Base-by-base conservation (phyloP, 2,329 filamentous ascomycete genomes). In the Penicillium aurantiogriseum region DNA sequence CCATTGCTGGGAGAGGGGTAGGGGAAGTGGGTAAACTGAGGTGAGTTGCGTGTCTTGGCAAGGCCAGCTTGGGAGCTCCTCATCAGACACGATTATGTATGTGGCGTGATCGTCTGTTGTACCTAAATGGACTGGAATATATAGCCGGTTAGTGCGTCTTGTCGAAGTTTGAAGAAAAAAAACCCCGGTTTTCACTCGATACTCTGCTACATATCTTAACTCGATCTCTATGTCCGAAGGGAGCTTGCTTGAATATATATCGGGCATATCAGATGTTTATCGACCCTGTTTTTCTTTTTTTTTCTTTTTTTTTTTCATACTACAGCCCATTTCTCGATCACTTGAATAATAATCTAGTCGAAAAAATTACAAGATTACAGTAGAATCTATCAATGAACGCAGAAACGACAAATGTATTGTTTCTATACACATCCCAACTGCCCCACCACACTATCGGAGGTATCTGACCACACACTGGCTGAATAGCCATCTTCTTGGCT, bases 371-470 rank as follows among this genome's bases (percentile, higher is more conserved):
- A 6, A 19, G 11, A 19, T 25, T 51, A 44, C 39, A 5, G 10
- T 19, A 38, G 13, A 40, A 31, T 19, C 6, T 13, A 45, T 45
- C 29, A 21, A 47, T 42, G 55, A 63, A 65, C 59, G 60, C 59
- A 64, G 62, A 64, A 70, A 71, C 63, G 61, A 69, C 70, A 68
- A 35, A 69, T 69, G 69, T 70, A 72, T 68, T 67, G 69, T 68
- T 74, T 73, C 72, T 76, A 75, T 76, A 76, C 73, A 76, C 63
- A 71, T 68, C 66, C 70, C 70, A 63, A 19, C 29, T 19, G 67
- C 67, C 60, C 60, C 59, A 70, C 59, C 68, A 71, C 69, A 71
- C 66, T 62, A 64, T 68, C 67, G 59, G 59, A 61, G 59, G 58
- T 50, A 52, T 60, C 54, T 62, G 58, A 63, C 50, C 59, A 56